Conservation (phyloP, 257 asterid genomes). For the Cynanchum wilfordii region DNA sequence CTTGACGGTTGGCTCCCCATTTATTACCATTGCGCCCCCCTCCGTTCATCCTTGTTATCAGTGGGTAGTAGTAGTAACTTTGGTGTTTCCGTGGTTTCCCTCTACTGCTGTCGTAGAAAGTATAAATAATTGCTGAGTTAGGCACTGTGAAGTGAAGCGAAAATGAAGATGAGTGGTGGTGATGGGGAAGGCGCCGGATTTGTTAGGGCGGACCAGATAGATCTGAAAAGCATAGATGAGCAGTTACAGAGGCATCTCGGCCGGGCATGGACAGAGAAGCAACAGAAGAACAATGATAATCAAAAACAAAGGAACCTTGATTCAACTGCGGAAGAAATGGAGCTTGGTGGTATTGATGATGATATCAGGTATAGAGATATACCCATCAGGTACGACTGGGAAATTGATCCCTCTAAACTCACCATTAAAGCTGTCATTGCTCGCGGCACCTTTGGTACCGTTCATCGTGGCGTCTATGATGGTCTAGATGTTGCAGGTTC, state of each 20-base stretch:
- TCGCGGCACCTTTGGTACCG: constrained; percentile 79
- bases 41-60: neutral
- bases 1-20: constrained; percentile 7
- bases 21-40: neutral
- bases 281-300: constrained; percentile 19
- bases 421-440: constrained; percentile 57
- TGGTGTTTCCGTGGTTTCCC: neutral
- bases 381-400: constrained; percentile 63
- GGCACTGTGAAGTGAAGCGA: neutral
- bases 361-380: constrained; percentile 30
- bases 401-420: constrained; percentile 67
- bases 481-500: constrained; percentile 76
- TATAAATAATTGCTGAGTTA: too few relatives aligned
- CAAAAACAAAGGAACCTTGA: neutral
- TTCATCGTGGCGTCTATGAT: constrained; percentile 76
- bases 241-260: constrained; percentile 62
- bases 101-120: neutral
- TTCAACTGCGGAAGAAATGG: constrained; percentile 5
- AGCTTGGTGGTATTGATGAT: constrained; percentile 1
- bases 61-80: neutral
- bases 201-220: constrained; percentile 74
- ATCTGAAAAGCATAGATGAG: constrained; percentile 75
- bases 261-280: constrained; percentile 54
- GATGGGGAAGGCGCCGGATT: constrained; percentile 31
- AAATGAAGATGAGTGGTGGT: constrained; percentile 13